Evolutionary conservation across 352 stramenopile genomes (phyloP), one percentile per base, ranked within the genome.

Genomic region (Phytophthora citrophthora): DNA sequence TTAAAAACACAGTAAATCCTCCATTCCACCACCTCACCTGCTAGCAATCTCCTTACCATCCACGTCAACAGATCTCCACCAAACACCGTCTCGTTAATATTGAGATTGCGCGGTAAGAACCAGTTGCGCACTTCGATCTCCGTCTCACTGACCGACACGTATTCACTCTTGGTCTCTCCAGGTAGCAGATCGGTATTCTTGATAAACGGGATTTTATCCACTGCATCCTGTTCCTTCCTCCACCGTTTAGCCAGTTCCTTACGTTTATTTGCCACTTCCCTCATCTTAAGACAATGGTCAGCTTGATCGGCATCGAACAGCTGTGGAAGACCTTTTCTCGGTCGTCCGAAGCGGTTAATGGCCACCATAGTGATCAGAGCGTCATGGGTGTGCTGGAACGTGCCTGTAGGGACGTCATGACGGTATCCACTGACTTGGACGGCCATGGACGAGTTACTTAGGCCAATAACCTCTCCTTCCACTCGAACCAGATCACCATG

Each of bases 41-140:
- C 12, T 61, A 20, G n/a, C 4, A 11, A 45, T 52, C 8, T n/a
- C 26, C 50, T 20, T 75, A 82, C 76, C 81, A 90, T 88, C 81
- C 76, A 84, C 3, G 70, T 71, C 6, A 88, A 68, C 26, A 91
- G 49, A 31, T 89, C 81, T 20, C 84, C 82, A 45, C 81, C 81
- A 26, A 92, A 92, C 3, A 92, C 70, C 15, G 81, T 90, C 12
- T 89, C 54, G 59, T 90, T 89, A 47, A 83, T 77, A 64, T 93
- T 93, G 34, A 91, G 66, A 47, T 87, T 82, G 64, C 80, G 76
- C 18, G 83, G 81, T 54, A 90, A 55, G 50, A 93, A 90, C 76
- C 78, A 82, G 38, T 91, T 87, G 64, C 81, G 77, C 41, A 90
- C 63, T 70, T 91, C 78, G 31, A 93, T 73, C 45, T 84, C 68